Evolutionary conservation across 345 rosid genomes (phyloP), one percentile per base, ranked within the genome.

Genomic region (Toxicodendron radicans): DNA sequence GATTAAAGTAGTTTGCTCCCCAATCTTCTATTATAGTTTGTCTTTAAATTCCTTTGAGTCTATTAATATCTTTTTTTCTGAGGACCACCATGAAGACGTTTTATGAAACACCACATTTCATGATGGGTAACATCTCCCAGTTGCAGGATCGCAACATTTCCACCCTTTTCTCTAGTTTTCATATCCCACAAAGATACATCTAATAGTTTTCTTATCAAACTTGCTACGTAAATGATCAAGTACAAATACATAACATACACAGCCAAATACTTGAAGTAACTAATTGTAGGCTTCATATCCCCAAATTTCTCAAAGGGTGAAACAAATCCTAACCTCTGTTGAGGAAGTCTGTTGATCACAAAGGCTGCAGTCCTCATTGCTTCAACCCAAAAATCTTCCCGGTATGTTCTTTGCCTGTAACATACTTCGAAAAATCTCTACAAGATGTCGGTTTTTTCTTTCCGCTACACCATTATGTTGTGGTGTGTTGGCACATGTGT

Each of bases 341-440:
- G 30, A 27, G 30, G 30, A 27, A 27, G 30, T 27, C 2, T 27
- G 30, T 27, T 27, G 30, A 27, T 27, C 30, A 27, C 30, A 27
- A 27, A 27, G 30, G 30, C 30, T 27, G 30, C 30, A 27, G 0
- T 27, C 30, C 2, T 27, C 3, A 57, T 62, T 21, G 54, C 63
- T 66, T 71, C 62, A 10, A 32, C 62, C 71, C 64, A 76, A 72
- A 71, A 76, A 4, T 54, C n/a, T 3, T 23, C 64, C 2, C 2
- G 27, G 43, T 16, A 74, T 62, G 56, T 79, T 74, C 2, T 62
- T 68, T 3, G 56, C 75, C 30, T 70, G 58, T 0, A 60, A 1
- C 83, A 71, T 74, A 61, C 75, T 74, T n/a, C 20, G 56, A 69
- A 51, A 79, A 1, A 57, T 20, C 48, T 79, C 33, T 21, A 2